phyloP scores from a whole-genome alignment of 1,284 basidiomycete genomes.

The Afroboletus lepidellus region DNA sequence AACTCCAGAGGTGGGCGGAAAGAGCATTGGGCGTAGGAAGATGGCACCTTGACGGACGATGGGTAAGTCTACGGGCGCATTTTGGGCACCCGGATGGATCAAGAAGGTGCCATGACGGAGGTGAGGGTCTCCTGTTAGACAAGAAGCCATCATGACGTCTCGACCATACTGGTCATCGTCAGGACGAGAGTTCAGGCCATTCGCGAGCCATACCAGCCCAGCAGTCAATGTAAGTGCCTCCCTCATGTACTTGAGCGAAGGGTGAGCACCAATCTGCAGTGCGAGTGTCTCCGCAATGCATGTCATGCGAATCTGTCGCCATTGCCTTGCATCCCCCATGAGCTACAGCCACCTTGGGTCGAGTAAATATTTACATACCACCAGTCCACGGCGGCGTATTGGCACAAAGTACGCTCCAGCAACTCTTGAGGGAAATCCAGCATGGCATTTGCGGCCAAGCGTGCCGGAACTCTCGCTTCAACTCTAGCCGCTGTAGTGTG shows the following conservation, averaged over 20 bases:
- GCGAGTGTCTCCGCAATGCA: conserved; percentile 8
- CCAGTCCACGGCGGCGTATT: conserved; percentile 4
- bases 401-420: neutral
- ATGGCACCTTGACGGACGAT: conserved; percentile 7
- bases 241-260: conserved; percentile 6
- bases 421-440: conserved; percentile 1
- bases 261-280: neutral
- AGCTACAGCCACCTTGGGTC: neutral
- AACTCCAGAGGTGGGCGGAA: conserved; percentile 1
- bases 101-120: conserved; percentile 3
- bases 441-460: neutral
- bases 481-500: conserved; percentile 9
- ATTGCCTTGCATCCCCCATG: conserved; percentile 1
- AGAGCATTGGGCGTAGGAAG: neutral
- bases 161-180: conserved; percentile 9
- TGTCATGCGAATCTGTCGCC: conserved; percentile 8
- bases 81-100: conserved; percentile 3
- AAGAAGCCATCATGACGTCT: conserved; percentile 7
- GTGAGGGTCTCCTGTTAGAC: neutral
- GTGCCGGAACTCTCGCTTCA: conserved; percentile 6
- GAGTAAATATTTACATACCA: conserved; percentile 2
- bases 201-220: conserved; percentile 7
- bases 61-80: neutral
- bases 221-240: conserved; percentile 10
- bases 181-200: conserved; percentile 7